Percentiles rank a stretch among this genome's conserved stretches.
These are phyloP conservation scores for Suhomyces panamericanus DNA, from an alignment of 1,139 yeast species.

Conservation along the genomic window DNA sequence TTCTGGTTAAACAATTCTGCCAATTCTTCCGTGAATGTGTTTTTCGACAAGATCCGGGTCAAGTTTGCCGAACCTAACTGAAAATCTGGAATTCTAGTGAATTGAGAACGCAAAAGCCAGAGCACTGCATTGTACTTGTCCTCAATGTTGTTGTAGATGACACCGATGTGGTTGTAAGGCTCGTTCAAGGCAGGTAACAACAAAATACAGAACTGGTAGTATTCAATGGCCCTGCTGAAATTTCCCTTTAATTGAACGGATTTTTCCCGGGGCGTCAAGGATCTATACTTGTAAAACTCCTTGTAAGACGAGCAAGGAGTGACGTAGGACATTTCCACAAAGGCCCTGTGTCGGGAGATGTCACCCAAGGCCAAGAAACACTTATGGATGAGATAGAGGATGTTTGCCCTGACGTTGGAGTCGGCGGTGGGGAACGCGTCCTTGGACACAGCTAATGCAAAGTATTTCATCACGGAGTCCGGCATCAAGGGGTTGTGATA, in stretches of 20 bases:
- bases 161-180: constrained; percentile 65
- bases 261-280: constrained; percentile 37
- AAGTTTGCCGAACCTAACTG: constrained; percentile 45
- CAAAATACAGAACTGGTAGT: constrained; percentile 52
- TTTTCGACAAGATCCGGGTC: constrained; percentile 30
- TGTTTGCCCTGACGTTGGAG: constrained; percentile 36
- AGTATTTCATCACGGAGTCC: constrained; percentile 25
- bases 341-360: constrained; percentile 55
- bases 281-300: constrained; percentile 36
- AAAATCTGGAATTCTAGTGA: constrained; percentile 52
- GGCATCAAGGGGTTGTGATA: constrained; percentile 40
- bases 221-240: constrained; percentile 41
- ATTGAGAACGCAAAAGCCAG: constrained; percentile 59
- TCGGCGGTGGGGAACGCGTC: constrained; percentile 19
- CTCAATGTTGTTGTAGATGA: constrained; percentile 46
- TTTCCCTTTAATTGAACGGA: constrained; percentile 21
- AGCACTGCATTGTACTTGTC: constrained; percentile 36
- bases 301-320: constrained; percentile 36
- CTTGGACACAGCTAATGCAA: constrained; percentile 20
- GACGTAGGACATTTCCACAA: constrained; percentile 44
- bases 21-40: constrained; percentile 31
- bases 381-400: constrained; percentile 52
- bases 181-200: constrained; percentile 67
- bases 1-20: constrained; percentile 16
- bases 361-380: constrained; percentile 61